Conservation (phyloP, 2,329 filamentous ascomycete genomes). For the Trichoderma simmonsii region DNA sequence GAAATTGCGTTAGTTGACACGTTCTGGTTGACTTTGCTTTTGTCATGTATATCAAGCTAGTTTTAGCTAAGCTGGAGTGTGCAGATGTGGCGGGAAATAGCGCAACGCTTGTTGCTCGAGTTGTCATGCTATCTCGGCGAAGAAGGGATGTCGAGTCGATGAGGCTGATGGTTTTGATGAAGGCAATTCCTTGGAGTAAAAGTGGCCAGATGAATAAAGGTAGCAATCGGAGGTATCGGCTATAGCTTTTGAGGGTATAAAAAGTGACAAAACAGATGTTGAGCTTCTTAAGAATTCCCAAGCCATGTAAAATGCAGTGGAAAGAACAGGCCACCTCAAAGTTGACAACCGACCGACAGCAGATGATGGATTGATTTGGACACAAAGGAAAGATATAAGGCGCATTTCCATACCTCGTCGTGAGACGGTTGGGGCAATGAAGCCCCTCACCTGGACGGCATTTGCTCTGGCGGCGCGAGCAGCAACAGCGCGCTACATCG, state of each 20-base stretch:
- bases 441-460: conserved; percentile 51
- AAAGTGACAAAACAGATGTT: not conserved
- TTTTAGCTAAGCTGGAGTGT: conserved; percentile 12
- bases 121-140: not conserved
- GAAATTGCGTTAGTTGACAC: conserved; percentile 25
- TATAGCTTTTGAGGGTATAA: not conserved
- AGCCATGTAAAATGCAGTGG: not conserved
- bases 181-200: not conserved
- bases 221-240: conserved; percentile 14
- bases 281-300: not conserved
- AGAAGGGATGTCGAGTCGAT: not conserved
- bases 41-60: not conserved
- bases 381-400: not conserved
- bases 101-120: conserved; percentile 11
- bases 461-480: conserved; percentile 42
- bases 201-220: not conserved
- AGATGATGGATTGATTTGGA: not conserved
- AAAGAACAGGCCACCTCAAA: not conserved
- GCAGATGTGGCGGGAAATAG: not conserved
- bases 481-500: conserved; percentile 37
- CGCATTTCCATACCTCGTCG: conserved; percentile 54
- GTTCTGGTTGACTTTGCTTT: not conserved
- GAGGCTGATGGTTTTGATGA: not conserved
- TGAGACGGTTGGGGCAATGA: conserved; percentile 59
- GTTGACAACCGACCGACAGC: not conserved